These are phyloP conservation scores for Hypoxylon rubiginosum DNA, from an alignment of 2,329 filamentous ascomycete species.

Conservation along the genomic window DNA sequence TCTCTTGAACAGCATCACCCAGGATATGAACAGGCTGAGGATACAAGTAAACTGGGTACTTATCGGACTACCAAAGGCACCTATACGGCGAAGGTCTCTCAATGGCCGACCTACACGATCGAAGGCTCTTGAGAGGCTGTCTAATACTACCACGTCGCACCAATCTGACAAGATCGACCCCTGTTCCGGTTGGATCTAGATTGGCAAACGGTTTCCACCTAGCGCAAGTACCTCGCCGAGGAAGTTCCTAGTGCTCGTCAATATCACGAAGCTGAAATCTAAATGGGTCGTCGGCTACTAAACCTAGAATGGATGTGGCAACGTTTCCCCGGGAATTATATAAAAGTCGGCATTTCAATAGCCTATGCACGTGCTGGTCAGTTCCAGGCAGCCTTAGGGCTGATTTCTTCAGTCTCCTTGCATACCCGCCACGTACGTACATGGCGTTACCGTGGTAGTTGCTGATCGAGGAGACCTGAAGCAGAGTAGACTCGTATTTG, in stretches of 20 bases:
- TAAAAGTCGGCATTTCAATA: background rate
- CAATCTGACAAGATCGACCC: background rate
- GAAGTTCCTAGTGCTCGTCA: background rate
- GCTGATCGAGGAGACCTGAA: background rate
- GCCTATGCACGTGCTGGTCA: background rate
- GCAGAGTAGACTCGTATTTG: background rate
- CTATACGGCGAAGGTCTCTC: background rate
- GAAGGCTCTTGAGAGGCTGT: background rate
- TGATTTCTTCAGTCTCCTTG: background rate
- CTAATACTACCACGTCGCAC: background rate
- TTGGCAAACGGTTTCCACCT: background rate
- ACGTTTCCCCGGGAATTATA: background rate
- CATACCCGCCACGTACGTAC: background rate
- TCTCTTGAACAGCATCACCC: background rate
- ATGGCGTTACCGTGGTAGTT: background rate
- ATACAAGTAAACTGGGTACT: background rate
- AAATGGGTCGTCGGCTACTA: conserved; percentile 7
- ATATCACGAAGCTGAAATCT: conserved; percentile 1
- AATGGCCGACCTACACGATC: background rate
- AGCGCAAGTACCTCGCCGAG: background rate
- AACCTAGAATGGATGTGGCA: conserved; percentile 10
- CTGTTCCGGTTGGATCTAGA: background rate
- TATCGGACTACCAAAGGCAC: background rate
- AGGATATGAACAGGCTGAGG: background rate
- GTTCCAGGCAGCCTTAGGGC: background rate